A percentile compares a stretch with the other conserved stretches of the same genome.
Evolutionary conservation across 352 stramenopile genomes (phyloP).

Genomic region (Globisporangium megalacanthum): DNA sequence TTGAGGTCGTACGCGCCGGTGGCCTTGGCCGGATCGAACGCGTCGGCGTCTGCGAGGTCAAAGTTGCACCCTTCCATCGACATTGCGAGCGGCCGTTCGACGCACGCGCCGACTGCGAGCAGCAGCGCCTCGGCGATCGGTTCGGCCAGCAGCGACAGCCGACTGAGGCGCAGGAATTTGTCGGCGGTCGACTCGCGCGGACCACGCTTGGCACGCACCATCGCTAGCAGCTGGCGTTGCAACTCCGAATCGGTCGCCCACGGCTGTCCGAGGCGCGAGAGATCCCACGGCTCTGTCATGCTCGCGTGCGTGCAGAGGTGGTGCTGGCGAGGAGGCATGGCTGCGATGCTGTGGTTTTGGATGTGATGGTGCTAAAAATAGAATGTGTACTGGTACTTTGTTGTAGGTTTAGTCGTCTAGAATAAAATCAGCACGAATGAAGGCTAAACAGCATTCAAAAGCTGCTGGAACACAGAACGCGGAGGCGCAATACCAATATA

Average conservation of each 20-base stretch:
- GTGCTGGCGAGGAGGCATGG: neutral
- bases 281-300: conserved; percentile 44
- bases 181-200: conserved; percentile 41
- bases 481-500: too few species aligned
- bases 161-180: conserved; percentile 64
- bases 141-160: conserved; percentile 33
- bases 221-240: conserved; percentile 42
- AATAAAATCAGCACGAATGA: too few species aligned
- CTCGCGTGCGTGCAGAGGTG: neutral
- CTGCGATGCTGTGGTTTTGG: neutral
- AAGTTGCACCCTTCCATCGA: conserved; percentile 76
- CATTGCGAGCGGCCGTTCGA: conserved; percentile 45
- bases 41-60: conserved; percentile 53
- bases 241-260: conserved; percentile 72
- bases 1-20: conserved; percentile 74
- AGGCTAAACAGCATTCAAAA: too few species aligned
- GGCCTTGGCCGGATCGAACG: conserved; percentile 62
- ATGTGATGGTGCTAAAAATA: neutral
- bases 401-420: too few species aligned
- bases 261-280: conserved; percentile 63
- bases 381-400: neutral
- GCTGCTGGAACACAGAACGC: too few species aligned
- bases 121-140: conserved; percentile 35
- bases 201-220: conserved; percentile 44
- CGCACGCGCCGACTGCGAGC: conserved; percentile 53